A percentile compares a stretch with the other conserved stretches of the same genome.
Evolutionary conservation across 2,329 filamentous ascomycete genomes (phyloP).

Genomic region (Emergomyces pasteurianus): DNA sequence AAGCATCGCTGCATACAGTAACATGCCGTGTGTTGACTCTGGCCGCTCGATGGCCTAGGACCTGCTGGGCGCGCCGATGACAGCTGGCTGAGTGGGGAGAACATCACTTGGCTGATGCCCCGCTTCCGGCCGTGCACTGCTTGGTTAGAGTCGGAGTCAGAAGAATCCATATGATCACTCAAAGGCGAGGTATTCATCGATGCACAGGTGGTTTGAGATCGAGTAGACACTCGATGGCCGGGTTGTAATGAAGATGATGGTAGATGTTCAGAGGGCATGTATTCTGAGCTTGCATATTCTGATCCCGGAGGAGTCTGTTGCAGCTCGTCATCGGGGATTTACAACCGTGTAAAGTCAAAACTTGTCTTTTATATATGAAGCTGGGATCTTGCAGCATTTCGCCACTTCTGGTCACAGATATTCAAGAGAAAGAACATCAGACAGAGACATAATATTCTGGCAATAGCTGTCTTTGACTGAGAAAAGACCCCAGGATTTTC

Average conservation of each 20-base stretch:
- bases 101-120: slow-evolving; percentile 14
- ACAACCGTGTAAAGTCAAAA: too few relatives aligned
- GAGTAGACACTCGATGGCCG: slow-evolving; percentile 9
- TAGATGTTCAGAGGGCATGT: slow-evolving; percentile 12
- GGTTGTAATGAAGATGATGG: slow-evolving; percentile 12
- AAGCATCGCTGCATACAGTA: too few relatives aligned
- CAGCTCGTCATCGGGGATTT: too few relatives aligned
- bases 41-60: neutral
- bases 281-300: too few relatives aligned
- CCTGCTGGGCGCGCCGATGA: slow-evolving; percentile 1
- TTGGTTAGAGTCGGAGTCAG: slow-evolving; percentile 11
- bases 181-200: slow-evolving; percentile 2
- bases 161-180: neutral
- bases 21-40: too few relatives aligned
- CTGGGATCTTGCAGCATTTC: slow-evolving; percentile 12
- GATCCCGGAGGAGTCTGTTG: too few relatives aligned
- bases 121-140: slow-evolving; percentile 13
- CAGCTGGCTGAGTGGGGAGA: slow-evolving; percentile 11
- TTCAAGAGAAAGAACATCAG: slow-evolving; percentile 15
- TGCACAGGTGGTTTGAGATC: slow-evolving; percentile 11
- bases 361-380: too few relatives aligned
- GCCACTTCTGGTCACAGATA: slow-evolving; percentile 14
- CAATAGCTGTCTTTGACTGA: too few relatives aligned
- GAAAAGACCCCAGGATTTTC: too few relatives aligned
- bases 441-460: too few relatives aligned